Conservation (phyloP, 306 rosid genomes). For the Corylus avellana region DNA sequence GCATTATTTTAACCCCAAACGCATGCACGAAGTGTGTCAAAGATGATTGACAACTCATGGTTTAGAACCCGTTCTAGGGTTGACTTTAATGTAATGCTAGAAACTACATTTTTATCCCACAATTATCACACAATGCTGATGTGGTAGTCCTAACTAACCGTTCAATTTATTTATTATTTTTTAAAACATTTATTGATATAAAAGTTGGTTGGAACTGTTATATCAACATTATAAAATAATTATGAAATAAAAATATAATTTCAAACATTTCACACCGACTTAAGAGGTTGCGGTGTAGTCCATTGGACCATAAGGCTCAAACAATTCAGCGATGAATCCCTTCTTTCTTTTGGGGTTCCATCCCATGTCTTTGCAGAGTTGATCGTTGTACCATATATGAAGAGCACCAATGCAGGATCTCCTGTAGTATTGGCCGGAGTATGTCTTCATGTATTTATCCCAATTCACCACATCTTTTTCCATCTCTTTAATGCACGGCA, state of each 20-base stretch:
- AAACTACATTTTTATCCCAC: too few species aligned
- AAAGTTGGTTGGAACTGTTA: background rate
- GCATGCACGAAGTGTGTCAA: too few species aligned
- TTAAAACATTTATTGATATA: too few species aligned
- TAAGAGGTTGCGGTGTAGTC: conserved; percentile 49
- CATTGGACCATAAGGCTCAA: conserved; percentile 60
- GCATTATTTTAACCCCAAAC: too few species aligned
- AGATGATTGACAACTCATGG: too few species aligned
- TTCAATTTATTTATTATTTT: too few species aligned
- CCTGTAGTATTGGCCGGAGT: conserved; percentile 41
- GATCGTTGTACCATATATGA: conserved; percentile 60
- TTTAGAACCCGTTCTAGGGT: too few species aligned
- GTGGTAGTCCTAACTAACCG: too few species aligned
- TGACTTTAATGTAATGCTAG: too few species aligned
- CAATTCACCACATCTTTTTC: conserved; percentile 49
- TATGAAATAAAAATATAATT: too few species aligned
- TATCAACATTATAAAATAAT: too few species aligned
- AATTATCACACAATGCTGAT: too few species aligned
- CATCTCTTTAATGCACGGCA: conserved; percentile 65
- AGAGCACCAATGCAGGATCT: conserved; percentile 50
- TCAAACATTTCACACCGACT: background rate
- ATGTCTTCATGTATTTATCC: conserved; percentile 39
- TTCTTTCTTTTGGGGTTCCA: conserved; percentile 65
- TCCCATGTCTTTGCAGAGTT: conserved; percentile 69
- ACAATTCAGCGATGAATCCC: conserved; percentile 57